Evolutionary conservation across 169 alveolate species (phyloP), one percentile per base, ranked within the genome.

Genomic region (Plasmodium gonderi): DNA sequence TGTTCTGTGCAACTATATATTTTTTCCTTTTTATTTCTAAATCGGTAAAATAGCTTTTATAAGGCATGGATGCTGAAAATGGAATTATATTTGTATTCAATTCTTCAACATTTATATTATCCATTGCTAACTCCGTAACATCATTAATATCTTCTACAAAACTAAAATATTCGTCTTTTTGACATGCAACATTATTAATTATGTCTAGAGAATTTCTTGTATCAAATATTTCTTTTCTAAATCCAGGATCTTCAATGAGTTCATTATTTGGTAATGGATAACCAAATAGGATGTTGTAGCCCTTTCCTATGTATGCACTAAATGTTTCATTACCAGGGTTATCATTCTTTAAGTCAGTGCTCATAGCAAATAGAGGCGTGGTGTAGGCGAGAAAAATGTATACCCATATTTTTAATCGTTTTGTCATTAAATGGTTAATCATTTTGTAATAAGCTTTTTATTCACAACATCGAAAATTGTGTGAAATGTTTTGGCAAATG

Each of bases 11-110:
- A 45, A 83, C 77, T n/a, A 72, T 36, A 60, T 83, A 83, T 83
- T 83, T 83, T 72, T 51, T 83, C 77, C 77, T 83, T 36, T 76
- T 60, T 47, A 83, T 83, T 72, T 83, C 92, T 69, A 83, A 69
- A 17, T 83, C 83, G n/a, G 65, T n/a, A 83, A 83, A 83, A 76
- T 83, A 83, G 42, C 78, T 74, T 69, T 20, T 45, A 60, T 83
- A 83, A 12, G 92, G 92, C 82, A 83, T 83, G 64, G 92, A 83
- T 20, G 92, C 92, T 69, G 92, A 83, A 72, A 83, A 83, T 7
- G 92, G 92, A 17, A 47, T 36, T 69, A 83, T 72, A 60, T 64
- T 47, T 23, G 54, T 12, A 83, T 83, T 49, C 64, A 83, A 38
- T 6, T 83, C 78, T 12, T 83, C 92, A 14, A 83, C 64, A 64